Percentiles rank a stretch among this genome's conserved stretches.
Conservation (phyloP, 768 basidiomycete species). For the Pulveroboletus sp. region DNA sequence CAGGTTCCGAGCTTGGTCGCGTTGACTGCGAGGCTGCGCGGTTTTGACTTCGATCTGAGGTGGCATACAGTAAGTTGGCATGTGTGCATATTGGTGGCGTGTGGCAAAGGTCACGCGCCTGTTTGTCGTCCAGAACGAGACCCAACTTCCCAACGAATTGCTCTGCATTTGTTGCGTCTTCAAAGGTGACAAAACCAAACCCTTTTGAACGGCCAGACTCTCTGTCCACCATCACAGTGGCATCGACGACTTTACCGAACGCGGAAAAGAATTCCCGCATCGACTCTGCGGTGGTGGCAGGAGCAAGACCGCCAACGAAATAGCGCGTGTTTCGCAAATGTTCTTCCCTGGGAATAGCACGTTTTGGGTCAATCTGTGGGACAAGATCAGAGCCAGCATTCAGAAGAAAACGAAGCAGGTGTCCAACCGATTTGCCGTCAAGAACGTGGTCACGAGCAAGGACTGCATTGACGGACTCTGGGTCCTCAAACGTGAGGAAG, state of each 20-base stretch:
- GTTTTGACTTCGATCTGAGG: conserved; percentile 76
- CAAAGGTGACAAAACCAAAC: conserved; percentile 83
- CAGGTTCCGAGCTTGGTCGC: conserved; percentile 46
- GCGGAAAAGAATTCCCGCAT: conserved; percentile 66
- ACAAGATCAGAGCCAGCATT: neutral
- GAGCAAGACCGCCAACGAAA: conserved; percentile 75
- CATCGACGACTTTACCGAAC: conserved; percentile 78
- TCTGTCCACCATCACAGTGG: conserved; percentile 82
- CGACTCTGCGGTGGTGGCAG: conserved; percentile 61
- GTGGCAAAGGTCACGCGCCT: conserved; percentile 41
- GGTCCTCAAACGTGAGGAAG: conserved; percentile 75
- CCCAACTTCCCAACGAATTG: conserved; percentile 64
- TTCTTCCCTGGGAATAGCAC: conserved; percentile 80
- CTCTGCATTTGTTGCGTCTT: conserved; percentile 57
- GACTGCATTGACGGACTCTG: conserved; percentile 59
- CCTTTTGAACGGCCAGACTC: conserved; percentile 74
- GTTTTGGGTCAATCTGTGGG: conserved; percentile 77
- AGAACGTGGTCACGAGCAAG: conserved; percentile 62
- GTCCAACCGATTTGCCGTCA: conserved; percentile 71
- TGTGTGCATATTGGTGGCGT: neutral
- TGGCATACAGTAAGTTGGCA: neutral
- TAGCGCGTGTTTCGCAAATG: conserved; percentile 72
- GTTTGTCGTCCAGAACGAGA: conserved; percentile 70
- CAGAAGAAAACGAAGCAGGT: neutral
- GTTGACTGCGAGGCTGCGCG: conserved; percentile 67